A percentile compares a stretch with the other conserved stretches of the same genome.
phyloP scores from a whole-genome alignment of 2,329 filamentous ascomycete species.

The Fonsecaea pugnacius region DNA sequence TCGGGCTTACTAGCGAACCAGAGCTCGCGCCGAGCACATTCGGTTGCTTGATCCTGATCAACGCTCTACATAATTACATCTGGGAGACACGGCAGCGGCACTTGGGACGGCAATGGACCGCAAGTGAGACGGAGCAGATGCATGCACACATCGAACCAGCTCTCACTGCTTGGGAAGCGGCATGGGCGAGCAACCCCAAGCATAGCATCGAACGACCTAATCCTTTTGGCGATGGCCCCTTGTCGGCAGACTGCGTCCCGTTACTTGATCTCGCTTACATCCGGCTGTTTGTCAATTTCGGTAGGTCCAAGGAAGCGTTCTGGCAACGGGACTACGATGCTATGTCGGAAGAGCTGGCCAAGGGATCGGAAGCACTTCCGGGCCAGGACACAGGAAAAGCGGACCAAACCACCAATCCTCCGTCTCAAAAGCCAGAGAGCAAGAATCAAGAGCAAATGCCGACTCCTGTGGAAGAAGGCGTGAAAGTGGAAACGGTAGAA shows the following conservation, averaged over 20 bases:
- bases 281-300: constrained; percentile 89
- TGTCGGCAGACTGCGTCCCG: constrained; percentile 89
- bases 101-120: constrained; percentile 85
- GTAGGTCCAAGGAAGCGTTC: constrained; percentile 86
- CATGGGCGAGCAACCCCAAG: constrained; percentile 84
- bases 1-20: constrained; percentile 52
- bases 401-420: constrained; percentile 36
- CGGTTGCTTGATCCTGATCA: constrained; percentile 87
- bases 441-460: constrained; percentile 42
- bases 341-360: constrained; percentile 83
- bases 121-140: constrained; percentile 93
- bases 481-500: constrained; percentile 32
- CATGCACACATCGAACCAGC: constrained; percentile 93
- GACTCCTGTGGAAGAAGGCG: constrained; percentile 42
- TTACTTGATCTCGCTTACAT: constrained; percentile 91
- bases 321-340: constrained; percentile 93
- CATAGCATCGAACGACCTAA: constrained; percentile 85
- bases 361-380: constrained; percentile 74
- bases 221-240: constrained; percentile 76
- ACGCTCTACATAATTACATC: constrained; percentile 95
- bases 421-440: constrained; percentile 50
- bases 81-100: constrained; percentile 96
- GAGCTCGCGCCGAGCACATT: constrained; percentile 85
- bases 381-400: constrained; percentile 59
- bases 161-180: constrained; percentile 88